phyloP scores from a whole-genome alignment of 257 asterid genomes.

The Jasminum sambac region DNA sequence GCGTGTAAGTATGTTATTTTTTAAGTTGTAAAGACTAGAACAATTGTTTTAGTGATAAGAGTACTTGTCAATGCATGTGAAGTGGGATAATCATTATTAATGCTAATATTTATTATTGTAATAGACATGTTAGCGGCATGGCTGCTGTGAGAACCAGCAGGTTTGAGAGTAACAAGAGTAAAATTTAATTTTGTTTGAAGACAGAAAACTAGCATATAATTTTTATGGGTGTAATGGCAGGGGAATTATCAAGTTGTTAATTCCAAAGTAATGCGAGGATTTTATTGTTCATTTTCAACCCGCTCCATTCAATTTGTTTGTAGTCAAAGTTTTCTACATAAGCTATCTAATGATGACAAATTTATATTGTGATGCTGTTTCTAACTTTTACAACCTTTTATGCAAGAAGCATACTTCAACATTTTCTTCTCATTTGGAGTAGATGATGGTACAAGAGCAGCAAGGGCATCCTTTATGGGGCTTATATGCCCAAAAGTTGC shows the following conservation, averaged over 20 bases:
- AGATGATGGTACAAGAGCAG: conserved; percentile 91
- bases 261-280: not conserved
- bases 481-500: conserved; percentile 73
- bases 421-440: conserved; percentile 33
- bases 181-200: not conserved
- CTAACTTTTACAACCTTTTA: not conserved
- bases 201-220: not conserved
- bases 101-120: not conserved
- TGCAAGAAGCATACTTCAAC: conserved; percentile 3
- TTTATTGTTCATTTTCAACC: not conserved
- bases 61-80: not conserved
- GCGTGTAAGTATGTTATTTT: conserved; percentile 48
- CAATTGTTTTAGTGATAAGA: conserved; percentile 19
- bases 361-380: not conserved
- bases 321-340: not conserved
- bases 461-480: conserved; percentile 91
- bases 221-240: not conserved
- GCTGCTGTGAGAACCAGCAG: not conserved
- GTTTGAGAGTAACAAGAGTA: not conserved
- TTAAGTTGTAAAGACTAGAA: conserved; percentile 10
- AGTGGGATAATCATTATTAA: conserved; percentile 1
- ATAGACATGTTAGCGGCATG: not conserved
- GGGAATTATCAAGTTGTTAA: not conserved
- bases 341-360: not conserved
- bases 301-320: not conserved